Evolutionary conservation across 2,329 filamentous ascomycete species (phyloP).

Genomic region (Chaetomiaceae sp.): DNA sequence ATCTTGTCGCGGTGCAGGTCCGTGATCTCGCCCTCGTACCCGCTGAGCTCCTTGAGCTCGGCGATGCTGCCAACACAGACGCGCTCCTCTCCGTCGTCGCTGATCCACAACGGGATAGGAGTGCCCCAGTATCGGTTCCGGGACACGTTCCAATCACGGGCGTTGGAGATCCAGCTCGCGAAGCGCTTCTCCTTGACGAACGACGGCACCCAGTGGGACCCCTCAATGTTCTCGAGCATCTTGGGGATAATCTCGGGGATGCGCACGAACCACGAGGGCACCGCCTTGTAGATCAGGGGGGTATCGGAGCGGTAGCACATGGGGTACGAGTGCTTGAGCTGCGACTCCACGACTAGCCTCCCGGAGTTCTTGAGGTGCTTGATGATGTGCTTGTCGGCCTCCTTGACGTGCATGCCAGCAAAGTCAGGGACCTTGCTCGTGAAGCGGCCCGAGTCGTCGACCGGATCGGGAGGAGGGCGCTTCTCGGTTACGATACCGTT

Average conservation of each 20-base stretch:
- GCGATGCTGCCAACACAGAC: constrained; percentile 81
- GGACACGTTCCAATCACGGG: constrained; percentile 92
- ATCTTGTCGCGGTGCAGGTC: constrained; percentile 92
- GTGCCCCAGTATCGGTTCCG: constrained; percentile 95
- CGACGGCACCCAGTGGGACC: constrained; percentile 85
- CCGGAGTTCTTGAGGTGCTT: constrained; percentile 72
- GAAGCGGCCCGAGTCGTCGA: constrained; percentile 80
- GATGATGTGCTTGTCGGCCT: constrained; percentile 88
- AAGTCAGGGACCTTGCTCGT: constrained; percentile 75
- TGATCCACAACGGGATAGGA: constrained; percentile 86
- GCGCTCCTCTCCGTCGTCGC: constrained; percentile 80
- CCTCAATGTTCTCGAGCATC: constrained; percentile 86
- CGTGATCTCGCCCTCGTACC: constrained; percentile 75
- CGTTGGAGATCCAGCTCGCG: constrained; percentile 84
- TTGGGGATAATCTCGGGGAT: constrained; percentile 77
- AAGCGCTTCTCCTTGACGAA: constrained; percentile 92
- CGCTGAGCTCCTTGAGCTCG: constrained; percentile 80
- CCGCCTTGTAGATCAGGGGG: constrained; percentile 85
- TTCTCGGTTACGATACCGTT: constrained; percentile 72
- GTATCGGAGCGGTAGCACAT: constrained; percentile 96
- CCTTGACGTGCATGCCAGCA: constrained; percentile 82
- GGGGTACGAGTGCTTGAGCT: constrained; percentile 86
- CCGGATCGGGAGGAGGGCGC: constrained; percentile 79
- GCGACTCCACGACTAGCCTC: constrained; percentile 76
- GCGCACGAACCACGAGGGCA: constrained; percentile 93